Evolutionary conservation across 345 rosid genomes (phyloP), one percentile per base, ranked within the genome.

Genomic region (Gossypium longicalyx): DNA sequence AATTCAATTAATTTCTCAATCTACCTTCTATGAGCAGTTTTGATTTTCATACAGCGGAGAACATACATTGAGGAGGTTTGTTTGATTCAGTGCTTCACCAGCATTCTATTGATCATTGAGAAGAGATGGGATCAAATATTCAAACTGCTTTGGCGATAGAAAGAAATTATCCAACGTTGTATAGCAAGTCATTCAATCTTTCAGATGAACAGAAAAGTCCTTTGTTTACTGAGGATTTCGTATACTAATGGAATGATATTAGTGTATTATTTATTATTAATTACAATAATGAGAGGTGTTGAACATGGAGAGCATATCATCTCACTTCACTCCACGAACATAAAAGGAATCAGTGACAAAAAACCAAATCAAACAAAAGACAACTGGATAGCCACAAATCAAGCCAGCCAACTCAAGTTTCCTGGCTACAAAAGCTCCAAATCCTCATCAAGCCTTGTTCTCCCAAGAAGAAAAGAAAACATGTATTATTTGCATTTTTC

Each of bases 271-370:
- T 34, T 59, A 22, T 3, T 59, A 10, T 85, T 74, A 84, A 77
- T 54, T 77, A 84, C 87, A 82, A 29, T 15, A 48, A 23, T 3
- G 57, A n/a, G 25, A 61, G 74, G 70, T 80, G 34, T 75, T 58
- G 23, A 47, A 69, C 29, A 17, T 75, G 66, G 59, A 51, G 27
- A 67, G 61, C 59, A 51, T 23, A 67, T 53, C 65, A 64, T 20
- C 61, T 54, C 63, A 43, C 44, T 47, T 58, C 9, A 56, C 51
- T 45, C 53, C 12, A 54, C 67, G 9, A 71, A 70, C 63, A 71
- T 20, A 9, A 43, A 29, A 25, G 7, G 25, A 19, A 22, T 23
- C 63, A 59, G 4, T 45, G 34, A 3, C 53, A 47, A 73, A 34
- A 27, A 16, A 45, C 48, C 61, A 52, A 59, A 22, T 3, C n/a